Conservation (phyloP, 441 rosid genomes). For the Mallotus japonicus region DNA sequence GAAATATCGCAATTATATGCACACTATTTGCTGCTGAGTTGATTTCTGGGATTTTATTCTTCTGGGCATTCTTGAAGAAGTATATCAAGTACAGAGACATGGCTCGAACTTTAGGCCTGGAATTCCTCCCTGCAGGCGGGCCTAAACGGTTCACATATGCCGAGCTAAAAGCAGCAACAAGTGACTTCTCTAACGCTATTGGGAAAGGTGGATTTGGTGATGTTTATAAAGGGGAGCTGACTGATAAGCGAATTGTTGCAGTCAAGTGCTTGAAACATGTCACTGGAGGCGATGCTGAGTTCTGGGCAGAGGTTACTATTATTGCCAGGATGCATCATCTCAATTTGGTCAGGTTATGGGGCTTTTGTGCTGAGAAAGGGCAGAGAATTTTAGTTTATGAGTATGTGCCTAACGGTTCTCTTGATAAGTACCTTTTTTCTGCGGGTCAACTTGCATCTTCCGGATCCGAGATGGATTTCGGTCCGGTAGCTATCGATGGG, state of each 20-base stretch:
- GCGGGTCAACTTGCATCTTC: constrained; percentile 24
- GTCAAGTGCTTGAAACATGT: constrained; percentile 68
- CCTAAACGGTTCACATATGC: constrained; percentile 57
- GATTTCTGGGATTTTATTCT: constrained; percentile 52
- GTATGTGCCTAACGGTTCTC: constrained; percentile 63
- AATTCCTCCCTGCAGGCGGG: constrained; percentile 69
- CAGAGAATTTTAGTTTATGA: constrained; percentile 60
- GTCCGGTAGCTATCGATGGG: constrained; percentile 2
- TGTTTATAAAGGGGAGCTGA: constrained; percentile 63
- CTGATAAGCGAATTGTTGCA: constrained; percentile 55
- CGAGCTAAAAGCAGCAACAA: constrained; percentile 60
- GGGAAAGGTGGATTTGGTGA: constrained; percentile 76
- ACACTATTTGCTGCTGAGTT: constrained; percentile 63
- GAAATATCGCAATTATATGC: constrained; percentile 50
- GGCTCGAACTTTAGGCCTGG: constrained; percentile 70
- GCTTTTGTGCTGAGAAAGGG: constrained; percentile 69
- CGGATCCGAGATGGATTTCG: constrained; percentile 17
- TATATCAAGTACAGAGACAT: constrained; percentile 68
- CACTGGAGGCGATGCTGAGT: constrained; percentile 56
- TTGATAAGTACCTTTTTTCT: constrained; percentile 51
- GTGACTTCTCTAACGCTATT: constrained; percentile 45
- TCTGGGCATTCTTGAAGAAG: constrained; percentile 62
- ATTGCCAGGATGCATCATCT: constrained; percentile 78
- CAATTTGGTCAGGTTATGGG: constrained; percentile 67
- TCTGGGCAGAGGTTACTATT: constrained; percentile 75